Base-by-base conservation (phyloP, 164 flowering plant genomes). In the Euptelea pleiosperma region DNA sequence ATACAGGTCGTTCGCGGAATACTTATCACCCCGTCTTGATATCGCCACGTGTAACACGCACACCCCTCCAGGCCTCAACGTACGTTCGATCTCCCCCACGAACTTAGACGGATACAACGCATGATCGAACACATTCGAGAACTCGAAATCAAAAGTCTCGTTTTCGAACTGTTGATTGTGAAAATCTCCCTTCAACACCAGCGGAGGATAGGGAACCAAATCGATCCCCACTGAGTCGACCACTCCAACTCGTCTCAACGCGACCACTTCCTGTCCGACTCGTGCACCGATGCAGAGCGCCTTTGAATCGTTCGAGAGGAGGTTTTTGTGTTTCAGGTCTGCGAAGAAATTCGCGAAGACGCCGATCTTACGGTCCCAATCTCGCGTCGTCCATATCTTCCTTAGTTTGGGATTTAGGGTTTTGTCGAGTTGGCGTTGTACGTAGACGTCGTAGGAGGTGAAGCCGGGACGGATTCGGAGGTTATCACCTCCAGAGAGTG, bases 51-150 rank as follows among this genome's bases (percentile, higher is more conserved):
- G 95, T 24, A 90, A 35, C 2, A 87, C 95, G 65, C 89, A 82
- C 0, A 87, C 72, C 48, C 97, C 97, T 0, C 82, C 82, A 1
- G 81, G 80, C 67, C 63, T 84, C 70, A 90, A 62, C 72, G 97
- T 90, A 81, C 97, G 78, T 60, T 90, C 86, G 70, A 90, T 87
- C 82, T 90, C 97, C 36, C 64, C 78, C 11, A 80, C 93, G 63
- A 87, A 90, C 58, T 46, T 71, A 1, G 50, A 47, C 74, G 97
- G 95, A 40, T 81, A 87, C 16, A 90, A 63, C 44, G 97, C 93
- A 69, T 90, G 97, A 43, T 91, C 96, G 63, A 91, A 88, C 73
- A 91, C 97, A 73, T 91, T 91, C 0, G 96, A 87, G 75, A 91
- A 91, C 46, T 88, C 93, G 56, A 91, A 88, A 58, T 91, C 96